Percentiles rank a stretch among this genome's conserved stretches.
phyloP scores from a whole-genome alignment of 306 rosid species.

The Echinosophora koreensis region DNA sequence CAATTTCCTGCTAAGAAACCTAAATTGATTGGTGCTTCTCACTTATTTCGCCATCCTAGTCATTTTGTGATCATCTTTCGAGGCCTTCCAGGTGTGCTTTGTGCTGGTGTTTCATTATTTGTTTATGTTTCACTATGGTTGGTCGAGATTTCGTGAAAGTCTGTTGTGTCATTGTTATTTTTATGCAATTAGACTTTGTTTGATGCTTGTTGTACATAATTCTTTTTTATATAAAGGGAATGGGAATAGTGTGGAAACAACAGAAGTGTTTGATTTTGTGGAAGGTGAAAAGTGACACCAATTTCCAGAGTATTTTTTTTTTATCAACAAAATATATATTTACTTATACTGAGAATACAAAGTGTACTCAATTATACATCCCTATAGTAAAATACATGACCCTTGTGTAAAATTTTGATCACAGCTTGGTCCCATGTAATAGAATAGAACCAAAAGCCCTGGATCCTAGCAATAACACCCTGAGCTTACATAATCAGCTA shows the following conservation, averaged over 20 bases:
- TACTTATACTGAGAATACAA: too few relatives aligned
- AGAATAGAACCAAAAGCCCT: too few relatives aligned
- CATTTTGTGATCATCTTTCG: conserved; percentile 86
- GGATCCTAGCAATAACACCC: too few relatives aligned
- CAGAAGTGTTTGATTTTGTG: conserved; percentile 25
- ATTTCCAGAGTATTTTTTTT: too few relatives aligned
- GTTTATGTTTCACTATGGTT: conserved; percentile 27
- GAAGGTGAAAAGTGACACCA: too few relatives aligned
- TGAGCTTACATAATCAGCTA: too few relatives aligned
- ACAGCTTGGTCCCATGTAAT: too few relatives aligned
- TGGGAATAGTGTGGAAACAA: conserved; percentile 15
- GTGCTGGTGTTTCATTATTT: not conserved
- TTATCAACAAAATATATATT: too few relatives aligned
- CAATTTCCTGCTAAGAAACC: conserved; percentile 46
- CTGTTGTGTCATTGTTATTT: conserved; percentile 1
- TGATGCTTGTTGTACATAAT: not conserved
- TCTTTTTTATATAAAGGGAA: not conserved
- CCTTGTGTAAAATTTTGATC: too few relatives aligned
- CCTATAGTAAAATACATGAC: too few relatives aligned
- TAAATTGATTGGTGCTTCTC: conserved; percentile 55
- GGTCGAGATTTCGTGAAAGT: not conserved
- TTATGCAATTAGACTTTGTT: conserved; percentile 5
- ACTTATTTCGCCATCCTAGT: conserved; percentile 79
- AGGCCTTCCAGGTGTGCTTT: conserved; percentile 86
- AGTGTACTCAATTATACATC: too few relatives aligned